Evolutionary conservation across 768 basidiomycete genomes (phyloP), one percentile per base, ranked within the genome.

Genomic region (Paxillus ammoniavirescens): DNA sequence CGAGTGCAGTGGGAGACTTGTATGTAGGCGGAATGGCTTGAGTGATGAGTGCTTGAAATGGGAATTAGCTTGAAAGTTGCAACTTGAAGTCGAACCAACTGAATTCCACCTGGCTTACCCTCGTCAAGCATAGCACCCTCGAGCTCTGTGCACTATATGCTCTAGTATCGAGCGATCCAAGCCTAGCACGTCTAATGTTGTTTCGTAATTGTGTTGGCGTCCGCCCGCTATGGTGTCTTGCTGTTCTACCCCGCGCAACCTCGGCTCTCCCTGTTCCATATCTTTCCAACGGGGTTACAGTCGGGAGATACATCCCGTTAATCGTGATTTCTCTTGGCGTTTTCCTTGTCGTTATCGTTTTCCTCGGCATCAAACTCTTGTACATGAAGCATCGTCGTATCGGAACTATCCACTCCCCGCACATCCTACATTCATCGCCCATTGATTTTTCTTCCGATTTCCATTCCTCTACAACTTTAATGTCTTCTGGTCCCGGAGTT

Each of bases 331-430:
- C 42, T 33, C 42, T 61, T 12, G 55, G 48, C 7, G 8, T 64
- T 21, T 52, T 70, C 31, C 42, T 61, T 15, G 44, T 70, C 26
- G 4, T 56, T 21, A 18, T 50, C 18, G 43, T 38, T 41, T 58
- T 60, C 31, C 35, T 70, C 52, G 54, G 43, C 28, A 17, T 66
- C 42, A 70, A 70, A 30, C 12, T 65, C 33, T 30, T 60, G 36
- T 70, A 70, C 46, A 58, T 72, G 61, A 64, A 68, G 21, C 52
- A 56, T 14, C 68, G 68, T 47, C 68, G 70, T 38, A 56, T 62
- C 21, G 48, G 57, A 23, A 62, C 61, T 4, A 62, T 70, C n/a
- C 68, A 67, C 42, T 42, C 56, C 15, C 56, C 57, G 3, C 44
- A 18, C 33, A 2, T 52, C 21, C 9, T 36, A 15, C 51, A 23